These are phyloP conservation scores for Filosporella fistucella DNA, from an alignment of 495 filamentous ascomycete species.

Conservation along the genomic window DNA sequence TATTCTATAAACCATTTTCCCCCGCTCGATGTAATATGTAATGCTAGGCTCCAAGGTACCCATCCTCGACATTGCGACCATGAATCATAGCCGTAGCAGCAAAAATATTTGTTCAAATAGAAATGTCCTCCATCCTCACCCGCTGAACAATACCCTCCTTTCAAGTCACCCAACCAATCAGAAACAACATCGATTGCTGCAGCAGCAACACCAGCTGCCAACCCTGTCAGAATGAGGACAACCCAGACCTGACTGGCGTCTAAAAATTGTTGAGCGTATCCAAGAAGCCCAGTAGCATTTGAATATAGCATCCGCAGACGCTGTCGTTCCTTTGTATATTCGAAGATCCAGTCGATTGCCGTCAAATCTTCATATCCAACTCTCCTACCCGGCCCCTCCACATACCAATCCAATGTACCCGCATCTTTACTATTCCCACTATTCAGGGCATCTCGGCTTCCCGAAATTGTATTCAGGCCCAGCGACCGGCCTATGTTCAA, in stretches of 20 bases:
- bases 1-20: slow-evolving; percentile 82
- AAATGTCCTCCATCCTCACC: slow-evolving; percentile 74
- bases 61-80: slow-evolving; percentile 75
- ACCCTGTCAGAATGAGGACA: slow-evolving; percentile 67
- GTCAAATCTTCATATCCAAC: slow-evolving; percentile 96
- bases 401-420: slow-evolving; percentile 74
- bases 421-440: slow-evolving; percentile 52
- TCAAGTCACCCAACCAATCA: slow-evolving; percentile 91
- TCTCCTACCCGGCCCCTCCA: slow-evolving; percentile 83
- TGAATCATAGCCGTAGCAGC: slow-evolving; percentile 86
- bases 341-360: slow-evolving; percentile 99
- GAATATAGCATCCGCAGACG: slow-evolving; percentile 71
- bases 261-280: slow-evolving; percentile 63
- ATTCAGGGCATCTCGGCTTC: slow-evolving; percentile 5
- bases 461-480: slow-evolving; percentile 9
- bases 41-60: slow-evolving; percentile 75
- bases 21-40: slow-evolving; percentile 57
- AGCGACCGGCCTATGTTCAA: slow-evolving; percentile 2
- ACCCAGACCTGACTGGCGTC: slow-evolving; percentile 92
- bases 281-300: slow-evolving; percentile 64
- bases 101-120: slow-evolving; percentile 86
- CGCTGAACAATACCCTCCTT: slow-evolving; percentile 81
- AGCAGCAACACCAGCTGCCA: slow-evolving; percentile 78
- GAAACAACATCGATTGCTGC: slow-evolving; percentile 89
- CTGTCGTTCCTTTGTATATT: slow-evolving; percentile 95